Evolutionary conservation across 1,284 basidiomycete genomes (phyloP).

Genomic region (Boletellus dicymbophilus): DNA sequence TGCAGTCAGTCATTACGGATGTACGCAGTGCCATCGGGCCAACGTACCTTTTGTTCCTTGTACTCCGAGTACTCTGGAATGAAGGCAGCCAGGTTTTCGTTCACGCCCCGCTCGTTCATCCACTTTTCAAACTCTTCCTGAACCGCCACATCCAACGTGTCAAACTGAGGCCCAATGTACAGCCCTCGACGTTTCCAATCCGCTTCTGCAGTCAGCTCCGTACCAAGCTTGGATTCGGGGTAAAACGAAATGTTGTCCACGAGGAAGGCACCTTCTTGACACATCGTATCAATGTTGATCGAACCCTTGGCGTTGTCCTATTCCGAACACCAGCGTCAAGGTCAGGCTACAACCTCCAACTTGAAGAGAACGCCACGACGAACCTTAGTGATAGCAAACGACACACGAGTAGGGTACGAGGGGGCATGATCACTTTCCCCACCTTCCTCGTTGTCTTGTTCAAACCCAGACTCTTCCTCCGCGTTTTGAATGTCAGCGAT

Average conservation of each 20-base stretch:
- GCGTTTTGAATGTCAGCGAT: slow-evolving; percentile 71
- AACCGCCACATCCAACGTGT: slow-evolving; percentile 84
- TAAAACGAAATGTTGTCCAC: slow-evolving; percentile 93
- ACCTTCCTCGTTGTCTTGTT: slow-evolving; percentile 36
- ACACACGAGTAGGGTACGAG: slow-evolving; percentile 73
- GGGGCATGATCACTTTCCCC: slow-evolving; percentile 43
- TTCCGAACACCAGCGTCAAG: not conserved
- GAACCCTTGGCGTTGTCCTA: slow-evolving; percentile 58
- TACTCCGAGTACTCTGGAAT: slow-evolving; percentile 83
- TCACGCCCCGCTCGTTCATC: slow-evolving; percentile 67
- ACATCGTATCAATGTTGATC: slow-evolving; percentile 79
- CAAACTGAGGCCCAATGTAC: slow-evolving; percentile 94
- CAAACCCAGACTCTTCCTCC: slow-evolving; percentile 47
- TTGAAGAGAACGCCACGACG: not conserved
- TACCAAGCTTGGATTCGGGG: slow-evolving; percentile 70
- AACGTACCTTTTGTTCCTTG: slow-evolving; percentile 86
- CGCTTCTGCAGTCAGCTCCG: slow-evolving; percentile 82
- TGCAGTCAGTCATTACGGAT: not conserved
- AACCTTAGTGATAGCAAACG: slow-evolving; percentile 86
- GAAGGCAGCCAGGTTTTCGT: slow-evolving; percentile 80
- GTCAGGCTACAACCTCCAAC: not conserved
- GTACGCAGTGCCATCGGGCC: not conserved
- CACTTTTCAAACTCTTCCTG: slow-evolving; percentile 53
- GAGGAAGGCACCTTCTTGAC: slow-evolving; percentile 83
- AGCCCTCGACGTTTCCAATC: slow-evolving; percentile 92